Evolutionary conservation across 2,329 filamentous ascomycete genomes (phyloP), one percentile per base, ranked within the genome.

Genomic region (Neoscytalidium dimidiatum): DNA sequence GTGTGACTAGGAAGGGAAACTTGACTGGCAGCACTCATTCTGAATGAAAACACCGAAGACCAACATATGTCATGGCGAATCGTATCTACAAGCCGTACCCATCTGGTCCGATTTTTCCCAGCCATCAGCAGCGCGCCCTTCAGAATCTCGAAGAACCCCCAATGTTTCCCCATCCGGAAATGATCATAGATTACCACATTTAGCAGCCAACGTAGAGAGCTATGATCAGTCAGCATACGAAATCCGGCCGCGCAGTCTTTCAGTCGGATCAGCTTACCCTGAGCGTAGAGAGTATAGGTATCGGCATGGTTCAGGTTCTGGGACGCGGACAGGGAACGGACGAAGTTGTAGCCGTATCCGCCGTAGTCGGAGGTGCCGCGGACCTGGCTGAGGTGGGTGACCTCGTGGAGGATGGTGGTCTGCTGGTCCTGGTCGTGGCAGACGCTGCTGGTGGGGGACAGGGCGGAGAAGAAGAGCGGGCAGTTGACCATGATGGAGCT

Each of bases 401-500:
- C 80, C 80, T 91, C 89, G 71, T 91, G 89, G 17, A 91, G 74
- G 33, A 83, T 83, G 14, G 88, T 90, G 9, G 84, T 88, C 2
- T 85, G 86, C 77, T 88, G 86, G 71, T 90, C 88, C 76, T 90
- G 88, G 2, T 70, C 82, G 72, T 90, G 86, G 79, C 89, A 91
- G 1, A 72, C 76, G 8, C 68, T 69, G 7, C 82, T 77, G 29
- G 86, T 66, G 1, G 81, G 79, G 0, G 85, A 79, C 7, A 90
- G 80, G 14, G 74, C 77, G 49, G 72, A 83, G 79, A 88, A 90
- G 77, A 84, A 88, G 23, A 86, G 74, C 17, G 82, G 79, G 77
- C 88, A 90, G 78, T 89, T 88, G 64, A 84, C 85, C 74, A 90
- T 85, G 71, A 83, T 78, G 73, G 83, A 84, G 29, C 70, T 70